phyloP scores from a whole-genome alignment of 768 basidiomycete species.

The Xanthoconium purpureum region DNA sequence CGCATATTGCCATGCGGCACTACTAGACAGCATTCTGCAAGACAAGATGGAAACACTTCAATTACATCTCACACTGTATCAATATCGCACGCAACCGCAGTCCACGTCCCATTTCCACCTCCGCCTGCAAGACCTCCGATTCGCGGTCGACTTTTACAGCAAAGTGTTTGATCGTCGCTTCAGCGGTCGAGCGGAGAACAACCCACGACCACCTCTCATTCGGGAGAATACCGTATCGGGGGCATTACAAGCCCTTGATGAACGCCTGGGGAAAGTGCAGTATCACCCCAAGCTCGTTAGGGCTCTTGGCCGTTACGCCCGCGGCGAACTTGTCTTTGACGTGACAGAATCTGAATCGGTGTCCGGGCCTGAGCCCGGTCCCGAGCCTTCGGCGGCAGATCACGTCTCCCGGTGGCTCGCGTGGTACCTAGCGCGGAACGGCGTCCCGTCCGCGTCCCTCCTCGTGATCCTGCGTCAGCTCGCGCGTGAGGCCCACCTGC shows the following conservation, averaged over 20 bases:
- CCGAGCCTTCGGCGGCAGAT: slow-evolving; percentile 6
- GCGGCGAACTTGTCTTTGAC: slow-evolving; percentile 45
- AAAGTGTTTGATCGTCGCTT: slow-evolving; percentile 73
- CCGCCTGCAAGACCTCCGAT: slow-evolving; percentile 68
- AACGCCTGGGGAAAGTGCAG: slow-evolving; percentile 46
- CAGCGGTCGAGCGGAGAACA: slow-evolving; percentile 67
- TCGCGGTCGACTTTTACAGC: slow-evolving; percentile 73
- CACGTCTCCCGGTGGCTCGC: slow-evolving; percentile 44
- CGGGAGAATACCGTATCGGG: slow-evolving; percentile 71
- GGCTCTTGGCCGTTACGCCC: slow-evolving; percentile 53
- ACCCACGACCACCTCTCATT: slow-evolving; percentile 62
- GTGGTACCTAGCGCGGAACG: slow-evolving; percentile 71
- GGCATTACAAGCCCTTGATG: slow-evolving; percentile 60
- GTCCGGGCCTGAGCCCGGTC: not conserved
- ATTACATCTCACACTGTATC: slow-evolving; percentile 69
- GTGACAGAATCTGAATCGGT: slow-evolving; percentile 6
- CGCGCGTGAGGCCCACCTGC: slow-evolving; percentile 58
- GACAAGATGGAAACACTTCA: slow-evolving; percentile 82
- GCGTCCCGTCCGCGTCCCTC: slow-evolving; percentile 68
- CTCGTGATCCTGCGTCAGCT: slow-evolving; percentile 58
- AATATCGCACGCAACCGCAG: slow-evolving; percentile 60
- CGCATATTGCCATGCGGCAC: slow-evolving; percentile 68
- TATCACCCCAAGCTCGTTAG: slow-evolving; percentile 16
- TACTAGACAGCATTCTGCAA: slow-evolving; percentile 86
- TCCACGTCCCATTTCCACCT: slow-evolving; percentile 61